phyloP scores from a whole-genome alignment of 768 basidiomycete species.

The Collybiopsis luxurians region DNA sequence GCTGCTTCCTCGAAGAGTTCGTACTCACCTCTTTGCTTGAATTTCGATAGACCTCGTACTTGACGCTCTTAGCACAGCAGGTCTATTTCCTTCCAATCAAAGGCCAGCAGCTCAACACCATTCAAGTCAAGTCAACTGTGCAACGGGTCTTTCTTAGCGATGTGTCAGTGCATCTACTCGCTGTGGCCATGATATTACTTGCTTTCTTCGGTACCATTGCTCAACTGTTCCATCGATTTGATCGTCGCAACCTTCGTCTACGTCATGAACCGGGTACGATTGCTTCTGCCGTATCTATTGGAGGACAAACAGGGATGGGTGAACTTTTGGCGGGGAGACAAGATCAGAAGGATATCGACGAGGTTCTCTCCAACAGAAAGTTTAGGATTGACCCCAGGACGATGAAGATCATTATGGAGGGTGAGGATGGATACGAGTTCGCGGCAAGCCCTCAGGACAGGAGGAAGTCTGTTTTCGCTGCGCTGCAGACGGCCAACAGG shows the following conservation, averaged over 20 bases:
- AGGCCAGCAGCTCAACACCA: constrained; percentile 29
- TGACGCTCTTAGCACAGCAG: constrained; percentile 46
- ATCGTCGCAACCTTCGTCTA: constrained; percentile 41
- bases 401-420: constrained; percentile 54
- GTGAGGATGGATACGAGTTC: constrained; percentile 45
- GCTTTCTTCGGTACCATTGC: constrained; percentile 41
- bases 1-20: not conserved
- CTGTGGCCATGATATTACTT: constrained; percentile 40
- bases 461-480: constrained; percentile 28
- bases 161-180: constrained; percentile 41
- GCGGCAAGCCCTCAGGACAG: constrained; percentile 33
- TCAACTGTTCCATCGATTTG: constrained; percentile 44
- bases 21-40: not conserved
- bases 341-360: constrained; percentile 26
- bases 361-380: constrained; percentile 39
- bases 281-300: constrained; percentile 53
- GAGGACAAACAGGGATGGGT: constrained; percentile 48
- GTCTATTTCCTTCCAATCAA: constrained; percentile 45
- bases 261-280: constrained; percentile 52
- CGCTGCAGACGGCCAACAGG: not conserved
- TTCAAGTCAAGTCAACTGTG: constrained; percentile 41
- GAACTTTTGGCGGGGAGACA: constrained; percentile 32
- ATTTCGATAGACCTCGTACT: constrained; percentile 40
- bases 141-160: constrained; percentile 48
- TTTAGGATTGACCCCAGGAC: constrained; percentile 49